Base-by-base conservation (phyloP, 768 basidiomycete genomes). In the Psilocybe tampanensis region DNA sequence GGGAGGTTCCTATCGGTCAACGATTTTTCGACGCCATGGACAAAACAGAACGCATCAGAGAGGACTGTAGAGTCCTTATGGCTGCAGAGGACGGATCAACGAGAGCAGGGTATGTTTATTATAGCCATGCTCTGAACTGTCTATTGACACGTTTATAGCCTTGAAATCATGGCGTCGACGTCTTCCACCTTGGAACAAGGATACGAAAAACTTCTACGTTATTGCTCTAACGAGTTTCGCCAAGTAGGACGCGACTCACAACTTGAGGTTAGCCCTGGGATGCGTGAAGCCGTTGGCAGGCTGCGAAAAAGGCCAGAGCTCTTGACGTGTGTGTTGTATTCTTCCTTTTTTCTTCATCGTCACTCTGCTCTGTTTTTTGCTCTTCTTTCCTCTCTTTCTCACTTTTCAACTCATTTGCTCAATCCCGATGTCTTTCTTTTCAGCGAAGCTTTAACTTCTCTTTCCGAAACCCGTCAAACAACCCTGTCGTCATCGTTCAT, bases 151-250 rank as follows among this genome's bases (percentile, higher is more conserved):
- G 24, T 33, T 8, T 56, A 17, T 61, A 97, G 95, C 2, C 72
- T 92, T 44, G 96, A 98, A 66, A 93, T 98, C 57, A 93, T 98
- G 86, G 76, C 88, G 0, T 77, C 85, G 8, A 97, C 93, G 0
- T 86, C 89, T 0, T 78, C 85, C 8, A 82, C 92, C 59, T 84
- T 98, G 44, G 95, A 98, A 68, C 86, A 90, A 61, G 95, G 88
- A 2, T 95, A 92, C 71, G 86, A 92, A 56, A 98, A 97, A 74
- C 84, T 95, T 41, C 80, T 89, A 55, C 86, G 94, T 22, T 95
- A 90, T 86, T 85, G 88, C 68, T 82, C 86, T 0, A 88, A 89
- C 66, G 92, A 96, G 68, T 94, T 97, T 67, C 81, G 91, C 9
- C 83, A 86, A 60, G 84, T 90, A 60, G 89, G 88, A 6, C 80